phyloP scores from a whole-genome alignment of 176 grass and related monocot genomes.

The Elaeis guineensis region DNA sequence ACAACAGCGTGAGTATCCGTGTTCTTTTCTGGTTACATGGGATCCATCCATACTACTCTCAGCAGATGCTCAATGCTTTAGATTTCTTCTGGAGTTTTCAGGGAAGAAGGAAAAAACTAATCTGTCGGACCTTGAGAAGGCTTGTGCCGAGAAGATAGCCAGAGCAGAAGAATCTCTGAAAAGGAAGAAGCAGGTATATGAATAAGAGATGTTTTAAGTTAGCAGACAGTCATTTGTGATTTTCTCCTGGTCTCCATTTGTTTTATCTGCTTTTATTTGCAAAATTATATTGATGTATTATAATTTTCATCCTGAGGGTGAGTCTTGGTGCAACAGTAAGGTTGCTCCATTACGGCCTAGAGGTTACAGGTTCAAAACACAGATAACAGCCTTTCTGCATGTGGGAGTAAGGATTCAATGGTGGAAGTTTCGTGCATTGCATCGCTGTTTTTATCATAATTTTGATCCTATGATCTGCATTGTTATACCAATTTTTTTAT shows the following conservation, averaged over 20 bases:
- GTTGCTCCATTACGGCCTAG: too few relatives aligned
- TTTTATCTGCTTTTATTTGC: background rate
- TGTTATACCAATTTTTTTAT: too few relatives aligned
- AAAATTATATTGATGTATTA: too few relatives aligned
- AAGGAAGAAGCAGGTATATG: conserved; percentile 72
- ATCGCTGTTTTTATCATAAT: too few relatives aligned
- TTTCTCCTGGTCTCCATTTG: background rate
- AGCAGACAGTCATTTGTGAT: background rate
- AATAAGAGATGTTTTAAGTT: background rate
- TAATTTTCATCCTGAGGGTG: too few relatives aligned
- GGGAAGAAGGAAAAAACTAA: conserved; percentile 80
- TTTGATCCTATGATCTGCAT: too few relatives aligned
- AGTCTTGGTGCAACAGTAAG: too few relatives aligned
- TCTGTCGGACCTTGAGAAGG: conserved; percentile 73
- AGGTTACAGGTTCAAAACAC: too few relatives aligned
- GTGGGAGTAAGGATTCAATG: too few relatives aligned
- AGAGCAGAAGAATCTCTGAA: conserved; percentile 75
- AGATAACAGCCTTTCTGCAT: too few relatives aligned
- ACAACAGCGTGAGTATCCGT: conserved; percentile 52
- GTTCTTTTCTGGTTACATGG: background rate
- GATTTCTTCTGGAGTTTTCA: conserved; percentile 21
- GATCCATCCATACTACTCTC: too few relatives aligned
- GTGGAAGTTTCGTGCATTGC: too few relatives aligned
- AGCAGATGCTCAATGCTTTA: conserved; percentile 3
- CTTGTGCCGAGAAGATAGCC: conserved; percentile 52